A percentile compares a stretch with the other conserved stretches of the same genome.
These are phyloP conservation scores for Acer negundo DNA, from an alignment of 345 rosid species.

Conservation along the genomic window DNA sequence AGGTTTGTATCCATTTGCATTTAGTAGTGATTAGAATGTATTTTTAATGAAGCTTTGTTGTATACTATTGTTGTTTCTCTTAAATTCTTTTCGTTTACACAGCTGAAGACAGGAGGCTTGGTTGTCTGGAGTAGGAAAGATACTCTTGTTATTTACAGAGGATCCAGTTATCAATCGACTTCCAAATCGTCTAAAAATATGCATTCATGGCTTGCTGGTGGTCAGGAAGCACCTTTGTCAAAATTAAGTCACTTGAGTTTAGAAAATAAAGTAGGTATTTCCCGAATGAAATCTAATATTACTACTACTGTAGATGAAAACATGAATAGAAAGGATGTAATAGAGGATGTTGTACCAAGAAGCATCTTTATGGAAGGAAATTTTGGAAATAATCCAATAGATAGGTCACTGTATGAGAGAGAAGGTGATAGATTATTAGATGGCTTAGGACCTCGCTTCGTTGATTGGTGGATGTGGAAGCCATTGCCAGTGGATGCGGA, in stretches of 20 bases:
- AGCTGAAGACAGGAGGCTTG: constrained; percentile 89
- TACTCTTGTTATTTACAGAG: constrained; percentile 55
- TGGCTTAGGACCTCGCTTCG: constrained; percentile 81
- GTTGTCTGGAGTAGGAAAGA: constrained; percentile 79
- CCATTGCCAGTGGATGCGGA: constrained; percentile 92
- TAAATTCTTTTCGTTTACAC: constrained; percentile 21
- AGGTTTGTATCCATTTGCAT: not conserved
- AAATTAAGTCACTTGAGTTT: constrained; percentile 8
- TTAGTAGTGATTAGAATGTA: not conserved
- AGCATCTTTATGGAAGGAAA: constrained; percentile 21
- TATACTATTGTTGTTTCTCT: constrained; percentile 15
- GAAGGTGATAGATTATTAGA: constrained; percentile 84
- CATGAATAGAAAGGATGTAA: constrained; percentile 19
- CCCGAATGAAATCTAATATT: constrained; percentile 7
- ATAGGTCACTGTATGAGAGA: constrained; percentile 66
- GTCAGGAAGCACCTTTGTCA: constrained; percentile 6
- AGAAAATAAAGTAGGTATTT: constrained; percentile 24
- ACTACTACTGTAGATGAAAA: constrained; percentile 13
- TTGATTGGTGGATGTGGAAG: constrained; percentile 94
- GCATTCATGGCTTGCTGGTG: not conserved
- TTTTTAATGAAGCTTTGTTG: not conserved
- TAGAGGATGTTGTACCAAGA: constrained; percentile 14
- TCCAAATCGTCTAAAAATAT: constrained; percentile 8
- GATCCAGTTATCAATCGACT: constrained; percentile 32
- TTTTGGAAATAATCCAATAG: constrained; percentile 27